Percentiles rank a stretch among this genome's conserved stretches.
Conservation (phyloP, 75 land plant species). For the Pinus albicaulis region DNA sequence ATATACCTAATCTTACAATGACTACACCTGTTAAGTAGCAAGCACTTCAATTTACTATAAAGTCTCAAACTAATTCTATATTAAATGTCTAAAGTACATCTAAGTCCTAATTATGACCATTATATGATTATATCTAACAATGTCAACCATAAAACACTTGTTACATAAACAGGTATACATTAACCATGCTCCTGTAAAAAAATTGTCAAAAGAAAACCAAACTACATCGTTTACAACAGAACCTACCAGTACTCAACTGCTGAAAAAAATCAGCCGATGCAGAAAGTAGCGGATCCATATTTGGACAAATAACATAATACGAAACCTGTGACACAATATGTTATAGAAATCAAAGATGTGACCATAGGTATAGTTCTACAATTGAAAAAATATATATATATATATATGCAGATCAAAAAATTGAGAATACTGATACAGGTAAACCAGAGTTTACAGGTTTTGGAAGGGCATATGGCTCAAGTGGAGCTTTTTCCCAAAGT, state of each 20-base stretch:
- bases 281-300: conserved; percentile 71
- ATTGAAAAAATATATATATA: conserved; percentile 6
- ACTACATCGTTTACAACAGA: neutral
- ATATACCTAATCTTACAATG: no score
- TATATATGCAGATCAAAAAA: neutral
- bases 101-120: no score
- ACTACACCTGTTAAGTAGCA: no score
- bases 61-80: no score
- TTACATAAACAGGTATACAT: neutral
- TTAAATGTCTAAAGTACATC: no score
- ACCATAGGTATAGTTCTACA: neutral
- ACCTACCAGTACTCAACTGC: conserved; percentile 86
- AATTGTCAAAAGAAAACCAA: neutral
- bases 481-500: conserved; percentile 96
- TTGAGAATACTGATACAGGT: conserved; percentile 4
- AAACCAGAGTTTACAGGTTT: conserved; percentile 67
- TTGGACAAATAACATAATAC: conserved; percentile 82
- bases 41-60: no score
- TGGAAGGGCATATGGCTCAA: conserved; percentile 94
- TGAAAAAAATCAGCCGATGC: conserved; percentile 93
- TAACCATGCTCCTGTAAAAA: neutral
- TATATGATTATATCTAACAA: no score
- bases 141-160: neutral
- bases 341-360: neutral
- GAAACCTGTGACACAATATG: conserved; percentile 53